Conservation (phyloP, 345 rosid genomes). For the Laguncularia racemosa region DNA sequence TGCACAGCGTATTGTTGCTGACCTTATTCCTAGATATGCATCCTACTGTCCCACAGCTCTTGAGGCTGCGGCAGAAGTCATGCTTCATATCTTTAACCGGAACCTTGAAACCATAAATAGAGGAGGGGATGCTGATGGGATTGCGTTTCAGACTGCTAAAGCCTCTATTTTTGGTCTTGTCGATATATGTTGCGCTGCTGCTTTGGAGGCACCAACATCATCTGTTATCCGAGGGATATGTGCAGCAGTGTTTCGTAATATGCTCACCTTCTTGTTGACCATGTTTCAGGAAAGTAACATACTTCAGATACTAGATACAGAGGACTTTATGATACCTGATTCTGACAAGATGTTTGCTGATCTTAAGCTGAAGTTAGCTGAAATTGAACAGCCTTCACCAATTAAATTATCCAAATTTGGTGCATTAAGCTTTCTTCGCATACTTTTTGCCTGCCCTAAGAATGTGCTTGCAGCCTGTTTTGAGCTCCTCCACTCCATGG, state of each 20-base stretch:
- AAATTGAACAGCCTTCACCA: conserved; percentile 39
- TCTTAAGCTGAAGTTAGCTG: conserved; percentile 54
- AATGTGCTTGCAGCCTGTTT: conserved; percentile 64
- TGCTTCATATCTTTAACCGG: conserved; percentile 52
- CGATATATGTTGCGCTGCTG: conserved; percentile 68
- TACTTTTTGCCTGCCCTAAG: conserved; percentile 65
- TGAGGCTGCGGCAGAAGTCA: conserved; percentile 62
- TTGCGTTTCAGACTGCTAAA: conserved; percentile 74
- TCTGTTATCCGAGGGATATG: conserved; percentile 52
- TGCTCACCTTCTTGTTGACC: conserved; percentile 55
- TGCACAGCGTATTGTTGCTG: conserved; percentile 79
- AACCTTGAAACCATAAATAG: conserved; percentile 38
- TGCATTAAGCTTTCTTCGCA: conserved; percentile 46
- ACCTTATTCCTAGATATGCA: conserved; percentile 83
- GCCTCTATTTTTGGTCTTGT: conserved; percentile 77
- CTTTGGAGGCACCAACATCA: conserved; percentile 38
- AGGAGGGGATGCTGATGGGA: conserved; percentile 66
- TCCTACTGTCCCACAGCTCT: conserved; percentile 73
- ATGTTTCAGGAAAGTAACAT: conserved; percentile 46
- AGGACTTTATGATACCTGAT: conserved; percentile 42
- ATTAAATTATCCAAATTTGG: conserved; percentile 56
- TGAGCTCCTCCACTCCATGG: conserved; percentile 51
- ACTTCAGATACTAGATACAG: conserved; percentile 52
- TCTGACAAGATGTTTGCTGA: conserved; percentile 37
- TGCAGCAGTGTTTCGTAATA: conserved; percentile 59